Conservation (phyloP, 306 rosid species). For the Rosa rugosa region DNA sequence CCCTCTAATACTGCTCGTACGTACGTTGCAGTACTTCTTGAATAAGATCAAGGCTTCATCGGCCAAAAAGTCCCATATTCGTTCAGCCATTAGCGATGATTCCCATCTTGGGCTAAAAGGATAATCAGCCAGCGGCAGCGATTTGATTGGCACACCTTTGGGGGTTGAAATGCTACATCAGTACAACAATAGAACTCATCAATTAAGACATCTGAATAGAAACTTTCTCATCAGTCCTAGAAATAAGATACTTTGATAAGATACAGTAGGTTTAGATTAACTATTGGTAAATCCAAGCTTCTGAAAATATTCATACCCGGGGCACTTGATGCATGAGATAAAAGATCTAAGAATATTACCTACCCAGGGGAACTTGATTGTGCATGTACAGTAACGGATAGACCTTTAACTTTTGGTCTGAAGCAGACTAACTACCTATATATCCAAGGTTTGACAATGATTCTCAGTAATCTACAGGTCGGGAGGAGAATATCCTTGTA, state of each 20-base stretch:
- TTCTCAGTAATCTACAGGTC: not conserved
- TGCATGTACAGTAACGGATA: not conserved
- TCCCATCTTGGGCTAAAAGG: constrained; percentile 99
- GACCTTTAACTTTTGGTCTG: not conserved
- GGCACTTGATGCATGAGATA: not conserved
- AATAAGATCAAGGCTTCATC: constrained; percentile 70
- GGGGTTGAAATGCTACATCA: constrained; percentile 67
- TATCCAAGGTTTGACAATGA: not conserved
- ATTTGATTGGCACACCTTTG: constrained; percentile 69
- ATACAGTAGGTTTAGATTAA: not conserved
- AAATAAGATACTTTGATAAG: not conserved
- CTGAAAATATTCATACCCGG: not conserved
- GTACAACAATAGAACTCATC: constrained; percentile 7
- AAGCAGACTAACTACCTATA: not conserved
- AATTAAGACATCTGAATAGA: not conserved
- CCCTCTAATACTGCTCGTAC: constrained; percentile 30
- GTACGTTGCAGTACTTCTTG: constrained; percentile 86
- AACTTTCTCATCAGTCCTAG: not conserved
- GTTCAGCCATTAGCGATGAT: constrained; percentile 62
- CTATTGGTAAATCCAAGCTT: not conserved
- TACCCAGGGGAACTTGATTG: not conserved
- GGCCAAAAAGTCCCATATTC: constrained; percentile 64
- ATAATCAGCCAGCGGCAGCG: constrained; percentile 50
- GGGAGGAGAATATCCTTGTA: constrained; percentile 21
- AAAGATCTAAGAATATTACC: not conserved